Base-by-base conservation (phyloP, 75 land plant genomes). In the Selaginella moellendorffii region DNA sequence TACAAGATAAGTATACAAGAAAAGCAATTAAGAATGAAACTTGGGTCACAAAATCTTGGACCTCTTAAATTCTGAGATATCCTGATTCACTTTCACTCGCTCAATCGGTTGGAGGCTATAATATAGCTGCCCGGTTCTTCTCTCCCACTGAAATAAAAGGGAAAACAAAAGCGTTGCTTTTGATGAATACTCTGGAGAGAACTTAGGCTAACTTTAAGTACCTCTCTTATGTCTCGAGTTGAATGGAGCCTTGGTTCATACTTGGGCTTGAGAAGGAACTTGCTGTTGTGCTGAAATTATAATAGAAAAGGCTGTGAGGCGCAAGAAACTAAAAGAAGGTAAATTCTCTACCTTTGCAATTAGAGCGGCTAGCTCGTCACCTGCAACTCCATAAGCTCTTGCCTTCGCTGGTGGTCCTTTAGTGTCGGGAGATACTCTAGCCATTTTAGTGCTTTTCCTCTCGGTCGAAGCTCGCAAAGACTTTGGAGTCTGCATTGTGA, bases 211-310 rank as follows among this genome's bases (percentile, higher is more conserved):
- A 46, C 10, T 18, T 18, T 61, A 2, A 27, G 2, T 19, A 69
- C 71, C 71, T 62, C 71, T 62, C 65, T 36, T 10, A 69, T 62
- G 51, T 30, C 65, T 42, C 62, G 60, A 26, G 51, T 53, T 26
- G 64, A 61, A 26, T 69, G 71, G 42, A 69, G 18, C 52, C 71
- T 69, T 19, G 71, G 71, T 64, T 69, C 71, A 61, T 69, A 69
- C 21, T 31, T 61, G 8, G 71, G 71, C 52, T 24, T 61, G 9
- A 60, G 30, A 10, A 63, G 65, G 42, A 60, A 61, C 64, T 69
- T 69, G 29, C 65, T 46, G 27, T 69, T 61, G 28, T 51, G 63
- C 71, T 69, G 65, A 60, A 12, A 2, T 22, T 19, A 30, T 30
- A 12, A 28, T 23, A 22, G 30, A 23, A 0, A 25, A 0, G 52